Evolutionary conservation across 441 rosid species (phyloP), one percentile per base, ranked within the genome.

Genomic region (Corymbia calophylla): DNA sequence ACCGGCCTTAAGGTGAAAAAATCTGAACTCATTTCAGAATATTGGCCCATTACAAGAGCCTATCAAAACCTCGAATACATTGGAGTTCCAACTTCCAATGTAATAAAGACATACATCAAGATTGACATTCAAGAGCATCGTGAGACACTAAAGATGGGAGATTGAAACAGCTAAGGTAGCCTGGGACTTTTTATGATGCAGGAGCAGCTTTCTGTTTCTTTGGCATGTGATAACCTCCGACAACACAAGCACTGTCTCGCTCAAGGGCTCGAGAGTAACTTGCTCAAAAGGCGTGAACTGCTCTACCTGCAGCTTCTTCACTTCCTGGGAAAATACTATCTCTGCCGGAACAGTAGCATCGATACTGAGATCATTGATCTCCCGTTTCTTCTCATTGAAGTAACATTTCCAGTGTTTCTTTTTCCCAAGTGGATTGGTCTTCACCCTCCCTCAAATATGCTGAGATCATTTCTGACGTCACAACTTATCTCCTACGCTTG

Each of bases 191-290:
- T 64, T 64, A 64, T 64, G 73, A 64, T 15, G 73, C 35, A 31
- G 90, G 49, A 60, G 88, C 90, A 60, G 90, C 90, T 92, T 95
- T 95, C 90, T 94, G 95, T 90, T 97, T 96, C 96, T 96, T 97
- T 0, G 97, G 96, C 97, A 96, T 88, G 0, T 99, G 93, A 92
- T 97, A 97, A 32, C 93, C 96, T 17, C 99, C 98, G 3, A 96
- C 95, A 2, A 97, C 99, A 88, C 98, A 97, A 6, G 99, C 99
- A 90, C 97, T 99, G 91, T 97, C 99, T 49, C 97, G 94, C 93
- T 97, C 99, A 56, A 95, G 2, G 99, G 99, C 95, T 97, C 97
- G 0, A 97, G 96, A 49, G 98, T 97, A 16, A 98, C 99, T 91
- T 98, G 99, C 29, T 97, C 99, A 0, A 90, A 90, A n/a, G 99